Conservation (phyloP, 495 filamentous ascomycete genomes). For the Cercophora scortea region DNA sequence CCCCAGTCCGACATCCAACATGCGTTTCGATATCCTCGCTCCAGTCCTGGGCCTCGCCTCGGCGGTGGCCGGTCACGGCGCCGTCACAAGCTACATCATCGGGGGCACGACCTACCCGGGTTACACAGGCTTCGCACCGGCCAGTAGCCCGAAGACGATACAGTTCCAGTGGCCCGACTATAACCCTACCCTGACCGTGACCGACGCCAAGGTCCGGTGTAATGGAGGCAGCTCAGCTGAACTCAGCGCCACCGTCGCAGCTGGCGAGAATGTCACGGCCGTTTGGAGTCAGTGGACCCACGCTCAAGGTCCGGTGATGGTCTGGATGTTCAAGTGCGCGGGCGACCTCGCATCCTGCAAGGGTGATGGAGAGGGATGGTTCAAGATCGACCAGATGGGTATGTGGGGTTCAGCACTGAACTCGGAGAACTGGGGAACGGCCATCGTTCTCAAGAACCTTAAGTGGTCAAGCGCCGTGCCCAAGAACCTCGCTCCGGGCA, state of each 20-base stretch:
- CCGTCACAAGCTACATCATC: slow-evolving; percentile 47
- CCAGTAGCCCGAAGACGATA: slow-evolving; percentile 35
- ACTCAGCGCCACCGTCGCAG: slow-evolving; percentile 29
- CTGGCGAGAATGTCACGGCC: slow-evolving; percentile 40
- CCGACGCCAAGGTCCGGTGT: slow-evolving; percentile 37
- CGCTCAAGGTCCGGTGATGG: slow-evolving; percentile 36
- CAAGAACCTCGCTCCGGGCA: slow-evolving; percentile 24
- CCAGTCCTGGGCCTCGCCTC: slow-evolving; percentile 9
- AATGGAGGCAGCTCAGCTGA: slow-evolving; percentile 32
- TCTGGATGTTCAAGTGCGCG: slow-evolving; percentile 36
- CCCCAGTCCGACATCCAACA: not conserved
- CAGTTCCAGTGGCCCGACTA: slow-evolving; percentile 47
- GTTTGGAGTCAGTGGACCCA: slow-evolving; percentile 47
- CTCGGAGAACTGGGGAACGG: slow-evolving; percentile 45
- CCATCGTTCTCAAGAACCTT: slow-evolving; percentile 35
- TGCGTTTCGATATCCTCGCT: slow-evolving; percentile 5
- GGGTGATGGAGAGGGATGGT: slow-evolving; percentile 33
- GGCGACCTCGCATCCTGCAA: slow-evolving; percentile 27
- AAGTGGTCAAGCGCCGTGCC: slow-evolving; percentile 39
- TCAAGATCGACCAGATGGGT: slow-evolving; percentile 43
- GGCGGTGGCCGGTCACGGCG: slow-evolving; percentile 41
- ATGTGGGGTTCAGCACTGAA: slow-evolving; percentile 25
- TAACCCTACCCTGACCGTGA: slow-evolving; percentile 37
- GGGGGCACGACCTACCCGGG: slow-evolving; percentile 38
- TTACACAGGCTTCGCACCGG: slow-evolving; percentile 38